Conservation (phyloP, 805 yeast genomes). For the Starmerella floricola region DNA sequence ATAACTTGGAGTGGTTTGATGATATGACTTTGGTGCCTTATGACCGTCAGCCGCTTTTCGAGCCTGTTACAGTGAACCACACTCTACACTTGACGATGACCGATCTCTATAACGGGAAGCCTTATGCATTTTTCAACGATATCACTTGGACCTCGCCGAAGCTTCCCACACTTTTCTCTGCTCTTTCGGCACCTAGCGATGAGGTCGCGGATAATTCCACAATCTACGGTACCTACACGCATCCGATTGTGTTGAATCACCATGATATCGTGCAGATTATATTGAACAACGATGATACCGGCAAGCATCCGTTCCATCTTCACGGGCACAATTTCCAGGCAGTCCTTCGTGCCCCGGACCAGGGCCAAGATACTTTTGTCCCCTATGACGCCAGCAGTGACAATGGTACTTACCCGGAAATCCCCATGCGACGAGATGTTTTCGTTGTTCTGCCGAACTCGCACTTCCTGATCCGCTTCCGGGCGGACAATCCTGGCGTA, state of each 20-base stretch:
- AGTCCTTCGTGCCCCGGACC: conserved; percentile 47
- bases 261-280: conserved; percentile 66
- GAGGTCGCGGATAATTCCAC: conserved; percentile 38
- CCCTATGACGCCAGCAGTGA: conserved; percentile 42
- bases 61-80: conserved; percentile 54
- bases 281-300: conserved; percentile 76
- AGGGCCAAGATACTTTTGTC: conserved; percentile 43
- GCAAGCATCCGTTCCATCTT: conserved; percentile 94
- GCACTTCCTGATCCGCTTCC: conserved; percentile 72
- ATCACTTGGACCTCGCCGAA: conserved; percentile 65
- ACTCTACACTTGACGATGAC: conserved; percentile 72
- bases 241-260: conserved; percentile 57
- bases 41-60: conserved; percentile 41
- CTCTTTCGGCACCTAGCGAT: conserved; percentile 46
- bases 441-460: conserved; percentile 72
- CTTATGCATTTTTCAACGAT: conserved; percentile 94
- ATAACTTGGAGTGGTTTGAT: conserved; percentile 45
- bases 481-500: conserved; percentile 92
- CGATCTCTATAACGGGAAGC: conserved; percentile 72
- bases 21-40: conserved; percentile 67
- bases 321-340: conserved; percentile 91
- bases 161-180: conserved; percentile 77
- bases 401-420: conserved; percentile 47
- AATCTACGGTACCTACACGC: conserved; percentile 76
- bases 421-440: conserved; percentile 78